Percentiles rank a stretch among this genome's conserved stretches.
These are phyloP conservation scores for Leishmania turanica DNA, from an alignment of 208 protist genomes.

Conservation along the genomic window DNA sequence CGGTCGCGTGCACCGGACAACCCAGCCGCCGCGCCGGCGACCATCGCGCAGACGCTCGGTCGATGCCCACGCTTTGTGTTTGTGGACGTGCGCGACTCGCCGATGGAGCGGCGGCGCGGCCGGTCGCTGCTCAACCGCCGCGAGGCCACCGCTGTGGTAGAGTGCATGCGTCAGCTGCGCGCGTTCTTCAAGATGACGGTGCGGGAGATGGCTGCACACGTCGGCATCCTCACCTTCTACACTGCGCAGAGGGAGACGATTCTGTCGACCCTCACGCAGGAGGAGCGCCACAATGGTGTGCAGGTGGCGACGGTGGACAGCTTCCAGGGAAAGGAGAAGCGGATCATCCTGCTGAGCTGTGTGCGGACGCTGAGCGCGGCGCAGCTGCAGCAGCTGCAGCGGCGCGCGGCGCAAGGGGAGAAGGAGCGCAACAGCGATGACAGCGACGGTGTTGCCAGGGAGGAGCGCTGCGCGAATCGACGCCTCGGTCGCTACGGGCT, in stretches of 20 bases:
- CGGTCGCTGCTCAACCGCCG: slow-evolving; percentile 45
- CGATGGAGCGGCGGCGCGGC: slow-evolving; percentile 52
- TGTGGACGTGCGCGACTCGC: slow-evolving; percentile 53
- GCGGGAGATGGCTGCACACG: slow-evolving; percentile 51
- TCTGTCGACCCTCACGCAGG: slow-evolving; percentile 34
- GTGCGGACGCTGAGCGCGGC: slow-evolving; percentile 55
- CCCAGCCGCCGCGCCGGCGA: background rate
- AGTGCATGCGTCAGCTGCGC: slow-evolving; percentile 73
- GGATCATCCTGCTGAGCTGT: slow-evolving; percentile 92
- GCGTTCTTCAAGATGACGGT: slow-evolving; percentile 47
- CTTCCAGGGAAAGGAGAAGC: slow-evolving; percentile 95
- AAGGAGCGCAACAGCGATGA: slow-evolving; percentile 19
- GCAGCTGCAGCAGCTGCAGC: slow-evolving; percentile 27
- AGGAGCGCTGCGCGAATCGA: slow-evolving; percentile 25
- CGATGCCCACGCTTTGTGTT: slow-evolving; percentile 66
- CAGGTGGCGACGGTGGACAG: slow-evolving; percentile 92
- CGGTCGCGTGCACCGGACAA: background rate
- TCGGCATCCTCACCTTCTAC: slow-evolving; percentile 90
- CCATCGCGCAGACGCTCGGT: slow-evolving; percentile 24
- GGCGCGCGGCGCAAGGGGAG: slow-evolving; percentile 25
- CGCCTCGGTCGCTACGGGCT: slow-evolving; percentile 37
- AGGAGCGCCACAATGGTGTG: slow-evolving; percentile 62
- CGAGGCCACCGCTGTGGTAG: slow-evolving; percentile 68
- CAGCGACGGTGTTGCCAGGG: background rate
- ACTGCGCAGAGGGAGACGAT: slow-evolving; percentile 67